Evolutionary conservation across 106 monocot species (phyloP).

Genomic region (Allium cepa): DNA sequence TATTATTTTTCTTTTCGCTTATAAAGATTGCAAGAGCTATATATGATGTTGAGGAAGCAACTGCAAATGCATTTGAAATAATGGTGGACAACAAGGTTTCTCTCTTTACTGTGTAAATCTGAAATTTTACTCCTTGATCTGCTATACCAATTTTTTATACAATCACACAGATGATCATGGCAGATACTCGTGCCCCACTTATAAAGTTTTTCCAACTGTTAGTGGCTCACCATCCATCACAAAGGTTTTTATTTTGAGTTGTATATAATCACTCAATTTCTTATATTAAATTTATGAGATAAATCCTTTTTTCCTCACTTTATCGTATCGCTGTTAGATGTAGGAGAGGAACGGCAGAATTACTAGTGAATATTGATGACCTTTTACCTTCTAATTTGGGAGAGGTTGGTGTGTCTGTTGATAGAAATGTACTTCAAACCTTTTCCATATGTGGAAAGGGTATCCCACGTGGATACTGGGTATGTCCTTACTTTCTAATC

Average conservation of each 20-base stretch:
- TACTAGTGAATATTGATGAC: constrained; percentile 83
- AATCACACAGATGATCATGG: constrained; percentile 68
- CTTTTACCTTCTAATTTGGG: constrained; percentile 42
- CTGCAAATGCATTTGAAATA: constrained; percentile 66
- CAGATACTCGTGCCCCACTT: constrained; percentile 60
- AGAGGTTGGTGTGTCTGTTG: constrained; percentile 13
- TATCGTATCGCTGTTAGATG: constrained; percentile 48
- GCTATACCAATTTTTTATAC: too few relatives aligned
- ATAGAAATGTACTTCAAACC: constrained; percentile 18
- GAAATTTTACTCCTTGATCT: too few relatives aligned
- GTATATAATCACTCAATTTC: background rate
- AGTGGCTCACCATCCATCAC: constrained; percentile 90
- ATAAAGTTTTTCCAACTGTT: constrained; percentile 93
- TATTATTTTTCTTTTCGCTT: background rate
- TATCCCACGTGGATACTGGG: constrained; percentile 97
- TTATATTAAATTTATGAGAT: too few relatives aligned
- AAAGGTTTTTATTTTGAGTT: constrained; percentile 36
- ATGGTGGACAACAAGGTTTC: constrained; percentile 79
- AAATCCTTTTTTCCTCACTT: constrained; percentile 1
- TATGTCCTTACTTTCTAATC: constrained; percentile 11
- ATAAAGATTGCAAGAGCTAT: constrained; percentile 79
- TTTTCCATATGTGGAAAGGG: constrained; percentile 79
- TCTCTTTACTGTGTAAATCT: background rate
- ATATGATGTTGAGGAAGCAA: constrained; percentile 97
- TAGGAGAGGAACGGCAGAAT: constrained; percentile 74